Base-by-base conservation (phyloP, 139 green algal species). In the Chlorella sp. region DNA sequence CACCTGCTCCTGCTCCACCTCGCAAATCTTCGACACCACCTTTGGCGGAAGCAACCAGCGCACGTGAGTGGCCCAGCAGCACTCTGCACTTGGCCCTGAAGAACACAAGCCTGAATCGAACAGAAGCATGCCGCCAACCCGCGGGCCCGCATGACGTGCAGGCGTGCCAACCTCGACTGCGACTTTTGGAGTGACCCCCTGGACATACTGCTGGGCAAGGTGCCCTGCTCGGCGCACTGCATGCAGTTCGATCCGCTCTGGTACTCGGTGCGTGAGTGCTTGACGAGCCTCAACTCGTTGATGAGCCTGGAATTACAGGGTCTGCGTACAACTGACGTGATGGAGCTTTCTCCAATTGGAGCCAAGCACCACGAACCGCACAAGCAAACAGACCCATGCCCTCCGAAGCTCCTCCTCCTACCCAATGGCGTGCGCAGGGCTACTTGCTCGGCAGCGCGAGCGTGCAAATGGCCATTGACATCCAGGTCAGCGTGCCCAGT, bases 181-280 rank as follows among this genome's bases (percentile, higher is more conserved):
- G 77, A 89, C 74, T 86, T 93, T 31, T 90, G 82, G 26, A 68
- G 35, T 14, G 42, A 80, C 65, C 75, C 68, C 0, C 63, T 88
- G 20, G 71, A 86, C 62, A 83, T 91, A 10, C 35, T 82, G 24
- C 26, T 84, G 20, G 78, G 67, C 31, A 62, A 62, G 1, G n/a
- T 35, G 55, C 76, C 76, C 62, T 71, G 76, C 35, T 92, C 86
- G 2, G 90, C 90, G 1, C 83, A 91, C 77, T 96, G 91, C 83
- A 72, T 94, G 6, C 74, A 84, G 31, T 88, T 90, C 20, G 81
- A 93, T 68, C 62, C 80, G 0, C 62, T 85, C 31, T 93, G 86
- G 85, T 92, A 92, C 74, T 73, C 75, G 73, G 88, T 91, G 76
- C 67, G 85, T 63, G n/a, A n/a, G n/a, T n/a, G n/a, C n/a, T n/a